Base-by-base conservation (phyloP, 768 basidiomycete genomes). In the Calocybe cyanea region DNA sequence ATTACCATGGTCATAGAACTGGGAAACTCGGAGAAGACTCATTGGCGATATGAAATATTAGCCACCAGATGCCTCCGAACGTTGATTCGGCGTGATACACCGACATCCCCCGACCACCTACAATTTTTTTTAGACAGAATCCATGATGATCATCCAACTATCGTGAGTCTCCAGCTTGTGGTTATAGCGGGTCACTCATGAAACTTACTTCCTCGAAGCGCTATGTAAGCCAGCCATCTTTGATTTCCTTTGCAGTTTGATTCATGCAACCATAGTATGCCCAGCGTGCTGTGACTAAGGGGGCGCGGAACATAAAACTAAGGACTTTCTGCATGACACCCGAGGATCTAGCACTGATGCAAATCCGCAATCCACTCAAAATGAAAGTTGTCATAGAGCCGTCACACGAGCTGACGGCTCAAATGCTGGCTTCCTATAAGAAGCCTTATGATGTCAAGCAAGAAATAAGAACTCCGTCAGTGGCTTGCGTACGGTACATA, bases 41-140 rank as follows among this genome's bases (percentile, higher is more conserved):
- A 92, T 58, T 91, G 89, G 89, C 76, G 81, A 45, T 92, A 92
- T 58, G 68, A 71, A 5, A 84, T 89, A 33, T 78, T 80, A 30
- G 85, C 87, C 8, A 70, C 82, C 21, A 72, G 85, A 45, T 78
- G 78, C 57, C 67, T 91, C 13, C 75, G 86, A 20, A 78, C 85
- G 2, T 65, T 91, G 11, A 69, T 89, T 38, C 71, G 88, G 15
- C 77, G 80, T 1, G 89, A 92, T 60, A 57, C 57, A 1, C 76
- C 82, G 10, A 61, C 76, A 44, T 68, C 69, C 19, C 51, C 72
- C 0, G 60, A 66, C 13, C 80, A 82, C 48, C 63, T 82, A 30
- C 59, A 63, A 25, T 85, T 73, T 53, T 78, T 89, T 58, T 57
- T 88, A 38, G 68, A 78, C n/a, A 76, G 74, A 53, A 69, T 75